phyloP scores from a whole-genome alignment of 2,329 filamentous ascomycete species.

The Aspergillus sergii region DNA sequence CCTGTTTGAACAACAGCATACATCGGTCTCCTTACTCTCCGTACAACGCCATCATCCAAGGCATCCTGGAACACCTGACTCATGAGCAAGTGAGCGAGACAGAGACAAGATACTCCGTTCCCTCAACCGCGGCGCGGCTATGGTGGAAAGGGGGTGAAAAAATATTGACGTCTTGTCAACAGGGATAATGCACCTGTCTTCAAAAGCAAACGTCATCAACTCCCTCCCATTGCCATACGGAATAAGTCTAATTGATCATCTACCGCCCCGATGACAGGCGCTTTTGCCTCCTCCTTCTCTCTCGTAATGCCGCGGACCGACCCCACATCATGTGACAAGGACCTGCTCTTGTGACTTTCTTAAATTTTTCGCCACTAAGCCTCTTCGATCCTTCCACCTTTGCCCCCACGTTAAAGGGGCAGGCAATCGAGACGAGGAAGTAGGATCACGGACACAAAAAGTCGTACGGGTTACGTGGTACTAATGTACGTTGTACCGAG shows the following conservation, averaged over 20 bases:
- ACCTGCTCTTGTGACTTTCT: conserved; percentile 26
- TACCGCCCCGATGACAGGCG: conserved; percentile 3
- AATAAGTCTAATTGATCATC: conserved; percentile 2
- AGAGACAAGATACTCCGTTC: neutral
- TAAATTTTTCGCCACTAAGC: conserved; percentile 12
- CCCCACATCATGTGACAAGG: conserved; percentile 27
- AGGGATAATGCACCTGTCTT: neutral
- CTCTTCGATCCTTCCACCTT: conserved; percentile 3
- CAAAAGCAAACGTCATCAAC: conserved; percentile 2
- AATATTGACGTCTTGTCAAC: neutral
- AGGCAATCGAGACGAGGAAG: neutral
- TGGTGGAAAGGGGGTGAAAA: neutral
- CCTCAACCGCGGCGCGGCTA: conserved; percentile 1
- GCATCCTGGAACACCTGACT: neutral
- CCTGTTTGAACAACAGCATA: neutral
- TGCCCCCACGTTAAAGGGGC: conserved; percentile 13
- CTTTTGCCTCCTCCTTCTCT: neutral
- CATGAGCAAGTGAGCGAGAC: neutral
- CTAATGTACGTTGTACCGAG: neutral
- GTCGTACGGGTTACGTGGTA: conserved; percentile 5
- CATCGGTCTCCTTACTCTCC: conserved; percentile 1
- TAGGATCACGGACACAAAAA: neutral
- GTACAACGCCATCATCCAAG: neutral
- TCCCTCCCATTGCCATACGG: neutral
- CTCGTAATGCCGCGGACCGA: conserved; percentile 17